Base-by-base conservation (phyloP, 768 basidiomycete species). In the Tephrocybe rancida region DNA sequence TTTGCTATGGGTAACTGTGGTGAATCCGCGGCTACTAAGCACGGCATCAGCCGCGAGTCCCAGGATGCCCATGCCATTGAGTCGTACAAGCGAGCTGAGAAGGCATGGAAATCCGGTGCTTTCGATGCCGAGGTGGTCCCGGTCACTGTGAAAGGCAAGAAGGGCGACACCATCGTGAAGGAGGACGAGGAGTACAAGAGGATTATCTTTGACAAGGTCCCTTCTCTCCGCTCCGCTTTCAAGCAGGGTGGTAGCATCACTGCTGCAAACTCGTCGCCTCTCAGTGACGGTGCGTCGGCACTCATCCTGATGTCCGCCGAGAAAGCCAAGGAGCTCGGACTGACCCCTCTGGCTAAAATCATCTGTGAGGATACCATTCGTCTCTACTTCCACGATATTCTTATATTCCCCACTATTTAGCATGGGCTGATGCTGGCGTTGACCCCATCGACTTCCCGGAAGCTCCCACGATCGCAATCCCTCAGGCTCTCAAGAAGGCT, bases 161-260 rank as follows among this genome's bases (percentile, higher is more conserved):
- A 97, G 77, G 92, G 93, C 37, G 92, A 96, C 67, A 87, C 83
- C 26, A 70, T 97, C 46, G 83, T 99, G 41, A 81, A 81, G 60
- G 95, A 98, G 76, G 97, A 99, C 65, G 97, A 99, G 71, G 97
- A 98, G 66, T 98, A 93, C 82, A 98, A 95, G 79, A 90, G 94
- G 61, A 85, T 99, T 60, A 84, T 96, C 64, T 95, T 85, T 66
- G 95, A 97, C 58, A 99, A 99, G 71, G 83, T 98, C 59, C 92
- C 95, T 29, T 76, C 85, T 5, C 82, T 99, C 57, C 84, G 83
- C 59, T 93, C 95, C 46, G 89, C 89, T 29, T 99, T 99, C 84
- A 87, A 89, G 74, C 79, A 86, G 57, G 90, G 86, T 53, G 95
- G 95, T 45, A 84, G 80, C 48, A 93, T 99, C 74, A 99, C 97